Base-by-base conservation (phyloP, 768 basidiomycete genomes). In the Stropharia rugosoannulata region DNA sequence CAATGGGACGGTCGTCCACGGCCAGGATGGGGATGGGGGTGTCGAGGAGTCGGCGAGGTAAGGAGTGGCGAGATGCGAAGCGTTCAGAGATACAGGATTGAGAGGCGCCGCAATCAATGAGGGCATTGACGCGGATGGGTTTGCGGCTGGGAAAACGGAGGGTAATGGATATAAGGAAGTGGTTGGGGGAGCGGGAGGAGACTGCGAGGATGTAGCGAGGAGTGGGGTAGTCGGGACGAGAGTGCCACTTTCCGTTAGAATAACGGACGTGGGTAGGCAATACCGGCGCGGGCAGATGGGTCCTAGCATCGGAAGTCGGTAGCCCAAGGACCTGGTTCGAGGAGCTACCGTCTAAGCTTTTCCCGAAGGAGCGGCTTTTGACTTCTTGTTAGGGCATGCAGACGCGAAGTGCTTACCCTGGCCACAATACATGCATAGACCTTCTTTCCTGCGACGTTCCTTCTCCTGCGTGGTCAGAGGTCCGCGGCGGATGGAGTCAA, bases 381-480 rank as follows among this genome's bases (percentile, higher is more conserved):
- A 32, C 37, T 46, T 36, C 59, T 57, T 56, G 52, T 66, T 58
- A 32, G 49, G 63, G 59, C 74, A 75, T 40, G 65, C 58, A 4
- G 61, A 32, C 35, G 64, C 63, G 1, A 50, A 42, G 56, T 76
- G 74, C 10, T 64, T 60, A 16, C 65, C 62, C 44, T 62, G 52
- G 3, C 71, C 69, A 49, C 75, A 77, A 51, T 75, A 76, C 16
- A 68, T 46, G 59, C 74, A 76, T 2, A 77, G 65, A n/a, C 62
- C 59, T 1, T 69, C 44, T 5, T 61, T 58, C 13, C 47, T 32
- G 27, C 65, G 65, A 16, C 58, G 57, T 25, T 69, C 59, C 1
- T 56, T 46, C 58, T 74, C 72, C 3, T 60, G 64, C 1, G 57
- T 16, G 1, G 70, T 66, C 47, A 76, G 64, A 11, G 59, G 67